Evolutionary conservation across 306 rosid genomes (phyloP).

Genomic region (Cajanus cajan): DNA sequence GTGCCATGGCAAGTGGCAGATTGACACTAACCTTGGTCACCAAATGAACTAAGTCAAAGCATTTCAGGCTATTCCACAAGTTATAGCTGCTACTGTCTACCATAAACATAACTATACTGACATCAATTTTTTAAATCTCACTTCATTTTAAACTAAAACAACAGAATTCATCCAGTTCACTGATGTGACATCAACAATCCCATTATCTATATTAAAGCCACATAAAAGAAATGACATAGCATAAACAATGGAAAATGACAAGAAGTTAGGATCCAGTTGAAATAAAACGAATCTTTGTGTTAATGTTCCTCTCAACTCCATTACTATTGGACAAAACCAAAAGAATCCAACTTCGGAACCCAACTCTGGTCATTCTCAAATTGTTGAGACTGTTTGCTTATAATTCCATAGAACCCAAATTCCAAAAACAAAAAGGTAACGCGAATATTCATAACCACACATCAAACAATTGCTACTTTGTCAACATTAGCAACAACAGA

Average conservation of each 20-base stretch:
- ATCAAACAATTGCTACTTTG: background rate
- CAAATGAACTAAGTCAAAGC: background rate
- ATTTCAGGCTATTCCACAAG: background rate
- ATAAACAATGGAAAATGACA: slow-evolving; percentile 8
- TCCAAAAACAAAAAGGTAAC: background rate
- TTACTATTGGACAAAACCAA: background rate
- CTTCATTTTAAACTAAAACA: background rate
- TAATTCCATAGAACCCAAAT: background rate
- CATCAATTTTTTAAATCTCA: slow-evolving; percentile 8
- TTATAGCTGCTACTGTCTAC: background rate
- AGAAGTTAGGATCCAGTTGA: background rate
- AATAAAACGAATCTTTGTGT: background rate
- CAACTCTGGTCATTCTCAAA: background rate
- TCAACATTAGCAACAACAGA: background rate
- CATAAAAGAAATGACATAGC: background rate
- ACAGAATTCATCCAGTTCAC: background rate
- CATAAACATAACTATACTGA: background rate
- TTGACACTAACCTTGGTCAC: background rate
- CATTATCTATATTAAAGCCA: background rate
- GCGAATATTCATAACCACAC: slow-evolving; percentile 14
- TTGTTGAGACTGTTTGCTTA: background rate
- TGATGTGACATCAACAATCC: background rate
- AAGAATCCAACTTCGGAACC: background rate
- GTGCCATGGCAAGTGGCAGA: background rate
- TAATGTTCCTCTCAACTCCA: background rate